Conservation (phyloP, 208 protist species). For the Acanthamoeba pearcei region DNA sequence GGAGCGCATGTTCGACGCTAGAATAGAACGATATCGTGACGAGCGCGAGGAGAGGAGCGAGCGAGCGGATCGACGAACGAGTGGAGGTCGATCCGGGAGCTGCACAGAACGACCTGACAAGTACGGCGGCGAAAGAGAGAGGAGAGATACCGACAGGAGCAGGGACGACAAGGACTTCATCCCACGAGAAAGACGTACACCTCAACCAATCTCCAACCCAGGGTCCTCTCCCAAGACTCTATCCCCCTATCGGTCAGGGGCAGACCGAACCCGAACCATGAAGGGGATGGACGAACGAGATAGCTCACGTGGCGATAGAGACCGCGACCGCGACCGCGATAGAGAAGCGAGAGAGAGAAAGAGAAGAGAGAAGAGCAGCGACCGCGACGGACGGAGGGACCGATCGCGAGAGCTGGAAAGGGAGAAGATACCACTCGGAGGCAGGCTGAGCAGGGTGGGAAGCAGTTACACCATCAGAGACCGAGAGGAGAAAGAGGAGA, state of each 20-base stretch:
- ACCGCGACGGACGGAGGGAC: not conserved
- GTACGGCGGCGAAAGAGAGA: not conserved
- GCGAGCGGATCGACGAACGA: not conserved
- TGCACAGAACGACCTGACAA: not conserved
- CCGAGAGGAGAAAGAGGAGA: not conserved
- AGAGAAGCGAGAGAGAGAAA: not conserved
- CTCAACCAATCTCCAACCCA: not conserved
- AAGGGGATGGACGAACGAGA: not conserved
- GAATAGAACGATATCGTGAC: not conserved
- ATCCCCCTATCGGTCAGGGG: not conserved
- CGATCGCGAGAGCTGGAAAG: not conserved
- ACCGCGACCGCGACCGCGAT: not conserved
- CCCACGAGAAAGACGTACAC: not conserved
- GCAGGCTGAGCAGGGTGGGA: not conserved
- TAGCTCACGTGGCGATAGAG: not conserved
- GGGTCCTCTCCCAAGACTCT: not conserved
- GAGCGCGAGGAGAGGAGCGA: not conserved
- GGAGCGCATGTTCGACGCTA: not conserved
- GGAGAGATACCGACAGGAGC: not conserved
- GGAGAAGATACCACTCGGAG: not conserved
- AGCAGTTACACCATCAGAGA: not conserved
- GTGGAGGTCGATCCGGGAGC: not conserved
- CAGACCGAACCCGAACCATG: not conserved
- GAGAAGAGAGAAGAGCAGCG: constrained; percentile 20
- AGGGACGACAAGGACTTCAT: not conserved